Conservation (phyloP, 169 alveolate species). For the Cryptosporidium baileyi region DNA sequence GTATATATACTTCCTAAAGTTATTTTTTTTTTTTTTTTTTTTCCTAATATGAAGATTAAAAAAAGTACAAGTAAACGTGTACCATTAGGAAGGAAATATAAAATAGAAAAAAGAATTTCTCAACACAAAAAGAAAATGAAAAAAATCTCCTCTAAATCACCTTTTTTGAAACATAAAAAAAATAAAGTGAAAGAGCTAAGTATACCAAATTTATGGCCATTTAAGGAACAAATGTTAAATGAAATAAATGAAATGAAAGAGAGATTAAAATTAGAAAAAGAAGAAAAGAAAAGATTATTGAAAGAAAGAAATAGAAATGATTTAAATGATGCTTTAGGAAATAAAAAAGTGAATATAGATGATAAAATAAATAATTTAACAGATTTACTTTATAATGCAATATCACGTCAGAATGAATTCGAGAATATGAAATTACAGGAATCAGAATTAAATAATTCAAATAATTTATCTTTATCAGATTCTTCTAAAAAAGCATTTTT, state of each 20-base stretch:
- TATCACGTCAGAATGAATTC: constrained; percentile 19
- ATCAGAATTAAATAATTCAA: constrained; percentile 21
- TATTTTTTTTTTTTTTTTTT: not conserved
- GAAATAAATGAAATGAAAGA: constrained; percentile 74
- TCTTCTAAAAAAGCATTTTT: constrained; percentile 78
- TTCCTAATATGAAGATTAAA: constrained; percentile 61
- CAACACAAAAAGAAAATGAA: constrained; percentile 82
- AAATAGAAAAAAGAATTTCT: constrained; percentile 84
- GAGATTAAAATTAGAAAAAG: constrained; percentile 66
- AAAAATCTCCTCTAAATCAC: constrained; percentile 82
- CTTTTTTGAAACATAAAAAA: constrained; percentile 47
- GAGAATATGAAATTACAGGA: constrained; percentile 73
- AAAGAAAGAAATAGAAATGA: constrained; percentile 72
- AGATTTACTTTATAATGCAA: constrained; percentile 18
- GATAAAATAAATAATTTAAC: constrained; percentile 60
- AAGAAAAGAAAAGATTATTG: constrained; percentile 73
- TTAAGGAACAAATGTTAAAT: constrained; percentile 76
- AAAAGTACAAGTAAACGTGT: constrained; percentile 75
- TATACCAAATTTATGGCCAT: constrained; percentile 86
- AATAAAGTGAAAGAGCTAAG: constrained; percentile 77
- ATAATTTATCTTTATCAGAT: constrained; percentile 52
- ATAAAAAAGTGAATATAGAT: constrained; percentile 5
- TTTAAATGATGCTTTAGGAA: constrained; percentile 65
- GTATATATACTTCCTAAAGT: no score
- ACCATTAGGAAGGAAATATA: constrained; percentile 77